Base-by-base conservation (phyloP, 2,329 filamentous ascomycete genomes). In the Sporothrix mexicana region DNA sequence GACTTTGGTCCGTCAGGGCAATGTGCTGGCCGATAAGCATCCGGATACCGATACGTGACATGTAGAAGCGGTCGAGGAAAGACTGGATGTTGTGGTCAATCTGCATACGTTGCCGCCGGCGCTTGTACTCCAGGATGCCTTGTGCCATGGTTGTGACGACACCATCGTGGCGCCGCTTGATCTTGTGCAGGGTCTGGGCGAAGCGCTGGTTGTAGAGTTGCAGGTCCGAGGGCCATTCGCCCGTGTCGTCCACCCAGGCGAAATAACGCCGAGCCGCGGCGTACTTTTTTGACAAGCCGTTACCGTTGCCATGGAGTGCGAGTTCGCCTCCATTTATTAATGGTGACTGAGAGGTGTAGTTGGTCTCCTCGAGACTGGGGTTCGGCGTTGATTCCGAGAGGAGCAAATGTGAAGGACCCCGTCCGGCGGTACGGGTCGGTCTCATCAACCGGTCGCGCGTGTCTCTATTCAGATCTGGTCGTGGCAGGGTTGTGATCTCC, bases 21-120 rank as follows among this genome's bases (percentile, higher is more conserved):
- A 99, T 97, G 85, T 99, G 96, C 82, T 99, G 96, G 70, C 96
- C 96, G 78, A 99, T 98, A 69, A 99, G 90, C 96, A 99, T 99
- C 78, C 96, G 93, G 77, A 99, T 99, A 76, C 96, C 96, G 79
- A 99, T 99, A 75, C 96, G 93, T 61, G 95, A 98, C 96, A 99
- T 99, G 87, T 99, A 99, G 84, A 99, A 99, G 74, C 96, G 93
- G 84, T 99, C 96, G 76, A 99, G 90, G 85, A 99, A 99, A 72
- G 94, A 92, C 82, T 99, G 96, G 74, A 99, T 98, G 78, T 95
- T 97, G 81, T 95, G 92, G 83, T 98, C 96, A 79, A 99, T 99
- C 80, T 98, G 96, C 92, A 98, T 96, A 71, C 96, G 91, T 86
- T 99, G 96, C 75, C 94, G 90, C 80, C 92, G 95, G 72, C 95